Evolutionary conservation across 345 rosid genomes (phyloP).

Genomic region (Eucalyptus rudis): DNA sequence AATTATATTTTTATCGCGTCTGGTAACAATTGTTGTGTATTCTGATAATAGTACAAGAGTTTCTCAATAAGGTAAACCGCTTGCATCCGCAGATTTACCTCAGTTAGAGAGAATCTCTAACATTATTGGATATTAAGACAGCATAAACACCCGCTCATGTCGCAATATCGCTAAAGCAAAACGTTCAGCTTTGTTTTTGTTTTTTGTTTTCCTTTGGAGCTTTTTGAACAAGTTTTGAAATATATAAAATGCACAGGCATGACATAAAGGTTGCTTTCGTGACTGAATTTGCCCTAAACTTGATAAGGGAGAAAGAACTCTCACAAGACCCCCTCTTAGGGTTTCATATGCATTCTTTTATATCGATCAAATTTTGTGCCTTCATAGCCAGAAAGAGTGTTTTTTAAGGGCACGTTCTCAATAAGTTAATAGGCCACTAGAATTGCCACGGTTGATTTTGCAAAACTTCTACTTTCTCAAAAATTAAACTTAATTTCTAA

Average conservation of each 20-base stretch:
- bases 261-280: background rate
- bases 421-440: background rate
- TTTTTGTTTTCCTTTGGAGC: background rate
- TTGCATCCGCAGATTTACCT: background rate
- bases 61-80: background rate
- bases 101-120: background rate
- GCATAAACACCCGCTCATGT: background rate
- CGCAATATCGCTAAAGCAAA: background rate
- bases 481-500: background rate
- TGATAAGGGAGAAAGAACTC: background rate
- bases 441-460: background rate
- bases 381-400: background rate
- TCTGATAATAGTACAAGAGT: background rate
- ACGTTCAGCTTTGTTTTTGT: background rate
- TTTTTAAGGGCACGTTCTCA: background rate
- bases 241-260: background rate
- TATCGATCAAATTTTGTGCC: background rate
- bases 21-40: background rate
- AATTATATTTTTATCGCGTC: background rate
- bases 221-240: background rate
- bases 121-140: background rate
- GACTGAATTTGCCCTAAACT: background rate
- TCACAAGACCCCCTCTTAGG: background rate
- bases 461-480: background rate
- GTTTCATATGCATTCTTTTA: background rate